Conservation (phyloP, 2,329 filamentous ascomycete species). For the Chalaropsis ovoidea region DNA sequence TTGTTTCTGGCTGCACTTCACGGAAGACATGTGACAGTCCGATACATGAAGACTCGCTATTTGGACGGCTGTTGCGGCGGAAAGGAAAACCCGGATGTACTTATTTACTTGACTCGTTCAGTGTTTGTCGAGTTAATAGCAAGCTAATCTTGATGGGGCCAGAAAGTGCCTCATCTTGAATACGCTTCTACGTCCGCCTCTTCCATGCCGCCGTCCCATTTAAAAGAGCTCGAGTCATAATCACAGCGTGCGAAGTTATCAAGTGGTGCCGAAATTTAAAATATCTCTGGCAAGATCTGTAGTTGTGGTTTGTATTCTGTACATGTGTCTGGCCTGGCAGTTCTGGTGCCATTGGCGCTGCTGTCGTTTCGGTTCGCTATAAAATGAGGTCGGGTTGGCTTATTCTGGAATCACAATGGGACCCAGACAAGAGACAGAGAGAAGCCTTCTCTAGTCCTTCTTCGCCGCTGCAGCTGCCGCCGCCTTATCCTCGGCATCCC, state of each 20-base stretch:
- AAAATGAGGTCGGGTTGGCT: background rate
- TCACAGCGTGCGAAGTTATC: background rate
- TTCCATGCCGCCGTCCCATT: background rate
- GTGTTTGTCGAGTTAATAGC: background rate
- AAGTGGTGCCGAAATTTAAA: background rate
- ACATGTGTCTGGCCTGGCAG: slow-evolving; percentile 12
- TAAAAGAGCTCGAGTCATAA: background rate
- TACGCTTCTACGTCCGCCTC: slow-evolving; percentile 24
- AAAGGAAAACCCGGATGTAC: background rate
- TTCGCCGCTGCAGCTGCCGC: slow-evolving; percentile 32
- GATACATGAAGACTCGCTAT: background rate
- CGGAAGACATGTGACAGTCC: background rate
- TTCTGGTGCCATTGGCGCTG: slow-evolving; percentile 14
- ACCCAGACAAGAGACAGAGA: background rate
- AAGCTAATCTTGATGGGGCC: background rate
- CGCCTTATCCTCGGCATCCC: slow-evolving; percentile 37
- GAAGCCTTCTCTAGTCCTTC: slow-evolving; percentile 27
- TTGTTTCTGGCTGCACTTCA: background rate
- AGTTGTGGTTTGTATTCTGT: slow-evolving; percentile 16
- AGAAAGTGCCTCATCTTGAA: background rate
- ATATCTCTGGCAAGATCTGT: slow-evolving; percentile 2
- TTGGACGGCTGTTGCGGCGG: background rate
- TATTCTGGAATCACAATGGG: background rate
- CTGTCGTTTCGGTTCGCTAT: slow-evolving; percentile 14
- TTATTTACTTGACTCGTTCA: background rate